phyloP scores from a whole-genome alignment of 1,139 yeast species.

The Yamadazyma triangularis region DNA sequence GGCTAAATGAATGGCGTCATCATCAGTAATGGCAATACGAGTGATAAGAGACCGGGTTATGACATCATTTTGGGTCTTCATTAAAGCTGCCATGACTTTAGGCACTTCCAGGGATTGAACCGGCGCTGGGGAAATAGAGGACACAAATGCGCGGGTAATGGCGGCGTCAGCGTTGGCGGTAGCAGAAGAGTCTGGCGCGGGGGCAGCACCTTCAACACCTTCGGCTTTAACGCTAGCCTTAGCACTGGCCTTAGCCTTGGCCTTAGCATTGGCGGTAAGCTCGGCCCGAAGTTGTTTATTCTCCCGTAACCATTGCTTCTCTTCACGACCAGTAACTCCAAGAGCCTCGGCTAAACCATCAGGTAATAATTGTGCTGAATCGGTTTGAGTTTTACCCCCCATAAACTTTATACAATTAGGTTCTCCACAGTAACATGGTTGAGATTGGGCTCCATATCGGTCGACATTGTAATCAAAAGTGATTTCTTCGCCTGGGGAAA shows the following conservation, averaged over 20 bases:
- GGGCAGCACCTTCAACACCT: too few relatives aligned
- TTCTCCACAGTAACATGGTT: slow-evolving; percentile 93
- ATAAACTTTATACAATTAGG: slow-evolving; percentile 86
- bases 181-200: too few relatives aligned
- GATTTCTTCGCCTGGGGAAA: slow-evolving; percentile 80
- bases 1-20: slow-evolving; percentile 49
- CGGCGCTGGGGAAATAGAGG: slow-evolving; percentile 50
- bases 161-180: slow-evolving; percentile 49
- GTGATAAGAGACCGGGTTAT: slow-evolving; percentile 63
- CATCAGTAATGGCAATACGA: slow-evolving; percentile 57
- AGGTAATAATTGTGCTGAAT: slow-evolving; percentile 78
- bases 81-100: slow-evolving; percentile 73
- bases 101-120: slow-evolving; percentile 61
- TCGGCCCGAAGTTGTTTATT: slow-evolving; percentile 44
- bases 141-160: slow-evolving; percentile 63
- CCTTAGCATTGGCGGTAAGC: slow-evolving; percentile 53
- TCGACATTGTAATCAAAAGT: slow-evolving; percentile 96
- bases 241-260: too few relatives aligned
- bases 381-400: slow-evolving; percentile 97
- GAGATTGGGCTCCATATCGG: slow-evolving; percentile 91
- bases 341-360: slow-evolving; percentile 81
- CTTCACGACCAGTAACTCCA: slow-evolving; percentile 62
- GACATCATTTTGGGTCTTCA: slow-evolving; percentile 71
- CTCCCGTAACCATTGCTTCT: slow-evolving; percentile 61
- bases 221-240: too few relatives aligned